Base-by-base conservation (phyloP, 352 stramenopile genomes). In the Phytopythium delawarense region DNA sequence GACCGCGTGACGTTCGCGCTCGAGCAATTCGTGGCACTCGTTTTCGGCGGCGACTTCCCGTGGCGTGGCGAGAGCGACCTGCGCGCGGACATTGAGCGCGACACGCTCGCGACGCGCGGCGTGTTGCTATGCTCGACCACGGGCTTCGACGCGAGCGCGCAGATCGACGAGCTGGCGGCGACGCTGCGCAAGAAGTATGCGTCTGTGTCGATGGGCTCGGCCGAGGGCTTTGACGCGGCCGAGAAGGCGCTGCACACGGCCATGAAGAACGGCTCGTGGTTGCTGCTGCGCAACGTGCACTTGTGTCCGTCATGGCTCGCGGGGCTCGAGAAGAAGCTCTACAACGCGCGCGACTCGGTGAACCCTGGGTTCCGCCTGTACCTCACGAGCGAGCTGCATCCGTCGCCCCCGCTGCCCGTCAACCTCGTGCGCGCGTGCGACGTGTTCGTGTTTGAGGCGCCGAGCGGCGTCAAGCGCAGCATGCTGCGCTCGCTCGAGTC, bases 241-340 rank as follows among this genome's bases (percentile, higher is more conserved):
- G 97, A 99, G 64, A 96, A 94, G 61, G 83, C 96, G 18, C 73
- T 99, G 57, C 90, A 92, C 49, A 91, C 89, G 44, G 98, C 96
- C n/a, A 76, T 97, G 9, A 98, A 98, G 72, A 87, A 90, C 56
- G 98, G 98, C 40, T 96, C 83, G 30, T 99, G 98, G 97, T 83
- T 99, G 13, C 83, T 99, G 69, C 78, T 99, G 61, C 97, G 98
- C 44, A 99, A 99, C 81, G 93, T 98, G 25, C 98, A 99, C 72
- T 75, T 99, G 45, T 99, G 97, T 64, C 87, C 94, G n/a, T 94
- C 89, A 40, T 99, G 98, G 98, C 84, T 99, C 11, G 84, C 89
- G 23, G 89, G 81, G 20, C 83, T 99, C 20, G 97, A 99, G 64
- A 99, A 99, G 75, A 98, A 96, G 71, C 79, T 99, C 2, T 96